Base-by-base conservation (phyloP, 1,139 yeast genomes). In the Hyphopichia fennica region DNA sequence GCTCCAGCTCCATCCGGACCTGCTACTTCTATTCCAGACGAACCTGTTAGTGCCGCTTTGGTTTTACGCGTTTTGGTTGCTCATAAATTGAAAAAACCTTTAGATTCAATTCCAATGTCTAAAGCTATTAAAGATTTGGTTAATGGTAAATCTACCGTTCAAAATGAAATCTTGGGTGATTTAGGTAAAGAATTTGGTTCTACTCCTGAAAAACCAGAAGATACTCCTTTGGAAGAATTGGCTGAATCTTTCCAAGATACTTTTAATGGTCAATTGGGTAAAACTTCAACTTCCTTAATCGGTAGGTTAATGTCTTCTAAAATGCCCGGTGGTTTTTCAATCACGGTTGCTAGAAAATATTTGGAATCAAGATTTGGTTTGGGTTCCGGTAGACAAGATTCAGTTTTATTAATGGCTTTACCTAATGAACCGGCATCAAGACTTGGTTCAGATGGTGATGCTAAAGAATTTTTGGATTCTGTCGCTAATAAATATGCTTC, bases 251-350 rank as follows among this genome's bases (percentile, higher is more conserved):
- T 93, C 81, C 97, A 93, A 69, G 96, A 88, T 53, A 72, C 91
- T 18, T 93, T 89, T 75, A 63, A 70, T 51, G 99, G 99, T 52
- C 79, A 81, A 52, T 79, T 93, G 54, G 99, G 99, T 64, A 93
- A 93, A 69, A 96, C 93, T 58, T 86, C 98, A 3, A 73, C 90
- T 38, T 86, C 96, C 28, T 78, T 93, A 56, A 77, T 93, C 52
- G 88, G 96, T 48, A 85, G 97, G 71, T 78, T 93, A 61, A 86
- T 91, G 75, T 84, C 98, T 15, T 86, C 97, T 31, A 93, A 93
- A 75, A 93, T 93, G 98, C 98, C 99, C 45, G 99, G 99, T 79
- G 99, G 99, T 25, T 93, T 91, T 72, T 86, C 96, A 45, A 85
- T 90, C 56, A 86, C 97, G 49, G 72, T 79, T 51, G 96, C 96